Evolutionary conservation across 352 stramenopile genomes (phyloP).

Genomic region (Phytophthora sojae): DNA sequence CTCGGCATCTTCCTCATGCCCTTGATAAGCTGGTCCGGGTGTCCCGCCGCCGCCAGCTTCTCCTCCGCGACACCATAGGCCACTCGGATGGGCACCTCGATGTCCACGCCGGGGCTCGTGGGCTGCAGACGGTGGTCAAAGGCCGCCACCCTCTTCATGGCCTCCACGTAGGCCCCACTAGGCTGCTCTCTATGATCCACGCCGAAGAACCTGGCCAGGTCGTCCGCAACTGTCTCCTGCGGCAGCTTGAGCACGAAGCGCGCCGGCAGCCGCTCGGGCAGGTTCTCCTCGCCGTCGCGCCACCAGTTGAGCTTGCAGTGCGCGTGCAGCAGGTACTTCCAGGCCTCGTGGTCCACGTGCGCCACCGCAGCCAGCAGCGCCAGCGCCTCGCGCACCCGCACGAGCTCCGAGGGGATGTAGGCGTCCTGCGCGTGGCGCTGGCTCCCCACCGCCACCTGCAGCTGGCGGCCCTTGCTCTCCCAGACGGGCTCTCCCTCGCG

Average conservation of each 20-base stretch:
- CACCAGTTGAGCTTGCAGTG: slow-evolving; percentile 35
- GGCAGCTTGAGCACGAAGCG: slow-evolving; percentile 25
- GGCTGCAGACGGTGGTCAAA: neutral
- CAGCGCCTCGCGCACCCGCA: slow-evolving; percentile 31
- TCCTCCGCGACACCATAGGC: slow-evolving; percentile 2
- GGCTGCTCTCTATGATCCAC: neutral
- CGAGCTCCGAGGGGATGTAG: slow-evolving; percentile 1
- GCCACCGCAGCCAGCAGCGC: slow-evolving; percentile 37
- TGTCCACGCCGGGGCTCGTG: neutral
- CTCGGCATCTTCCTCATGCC: slow-evolving; percentile 8
- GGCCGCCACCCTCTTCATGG: slow-evolving; percentile 17
- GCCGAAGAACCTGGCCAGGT: slow-evolving; percentile 14
- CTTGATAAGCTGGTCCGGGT: slow-evolving; percentile 12
- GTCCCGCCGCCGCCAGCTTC: neutral
- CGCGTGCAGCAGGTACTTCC: slow-evolving; percentile 34
- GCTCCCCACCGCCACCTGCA: slow-evolving; percentile 21
- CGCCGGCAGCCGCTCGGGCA: slow-evolving; percentile 22
- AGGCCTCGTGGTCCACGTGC: slow-evolving; percentile 29
- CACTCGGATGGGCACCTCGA: slow-evolving; percentile 17
- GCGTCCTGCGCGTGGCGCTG: slow-evolving; percentile 14
- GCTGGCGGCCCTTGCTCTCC: neutral
- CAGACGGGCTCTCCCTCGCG: neutral
- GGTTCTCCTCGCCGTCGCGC: slow-evolving; percentile 30
- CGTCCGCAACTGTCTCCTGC: neutral
- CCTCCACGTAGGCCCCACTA: slow-evolving; percentile 2